phyloP scores from a whole-genome alignment of 306 rosid genomes.

The Trifolium fragiferum region DNA sequence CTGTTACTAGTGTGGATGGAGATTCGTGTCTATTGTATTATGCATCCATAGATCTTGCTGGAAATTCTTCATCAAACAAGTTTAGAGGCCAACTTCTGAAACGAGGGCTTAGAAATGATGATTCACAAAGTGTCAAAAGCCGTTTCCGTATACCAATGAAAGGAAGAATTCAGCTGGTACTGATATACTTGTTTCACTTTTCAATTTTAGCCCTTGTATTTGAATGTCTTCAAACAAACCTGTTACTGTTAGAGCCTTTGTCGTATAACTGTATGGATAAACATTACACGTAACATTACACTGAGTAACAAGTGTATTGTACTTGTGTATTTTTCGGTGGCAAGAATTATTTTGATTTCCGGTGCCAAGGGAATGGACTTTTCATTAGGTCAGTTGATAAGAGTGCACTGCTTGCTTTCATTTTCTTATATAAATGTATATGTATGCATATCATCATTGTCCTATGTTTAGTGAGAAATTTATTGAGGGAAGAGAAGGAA shows the following conservation, averaged over 20 bases:
- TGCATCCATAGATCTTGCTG: constrained; percentile 78
- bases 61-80: constrained; percentile 62
- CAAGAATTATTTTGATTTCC: not conserved
- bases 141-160: constrained; percentile 90
- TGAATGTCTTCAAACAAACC: constrained; percentile 25
- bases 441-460: not conserved
- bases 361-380: not conserved
- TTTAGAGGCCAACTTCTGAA: constrained; percentile 62
- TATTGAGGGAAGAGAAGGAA: not conserved
- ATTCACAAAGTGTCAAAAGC: constrained; percentile 70
- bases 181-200: constrained; percentile 31
- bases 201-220: constrained; percentile 42
- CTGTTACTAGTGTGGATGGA: constrained; percentile 89
- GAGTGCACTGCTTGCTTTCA: not conserved
- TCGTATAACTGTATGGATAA: not conserved
- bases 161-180: constrained; percentile 96
- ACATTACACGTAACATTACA: not conserved
- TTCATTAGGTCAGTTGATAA: not conserved
- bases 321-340: not conserved
- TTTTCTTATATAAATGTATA: not conserved
- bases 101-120: constrained; percentile 64
- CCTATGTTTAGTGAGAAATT: not conserved
- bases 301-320: not conserved
- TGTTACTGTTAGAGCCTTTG: constrained; percentile 29
- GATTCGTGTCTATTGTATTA: constrained; percentile 82